Evolutionary conservation across 306 rosid genomes (phyloP).

Genomic region (Castanea crenata): DNA sequence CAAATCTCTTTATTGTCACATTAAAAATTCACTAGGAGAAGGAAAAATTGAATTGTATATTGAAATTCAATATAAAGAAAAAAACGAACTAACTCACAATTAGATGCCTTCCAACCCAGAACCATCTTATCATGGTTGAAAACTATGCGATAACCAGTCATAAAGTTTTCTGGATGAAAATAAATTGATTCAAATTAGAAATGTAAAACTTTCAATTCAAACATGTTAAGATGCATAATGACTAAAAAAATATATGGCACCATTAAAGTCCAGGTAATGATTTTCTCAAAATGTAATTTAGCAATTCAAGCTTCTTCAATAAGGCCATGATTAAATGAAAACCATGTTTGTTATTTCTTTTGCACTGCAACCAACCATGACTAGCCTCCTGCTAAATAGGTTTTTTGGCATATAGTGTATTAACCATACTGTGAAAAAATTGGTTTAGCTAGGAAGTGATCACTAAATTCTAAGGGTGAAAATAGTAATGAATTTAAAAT

Average conservation of each 20-base stretch:
- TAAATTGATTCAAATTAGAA: conserved; percentile 3
- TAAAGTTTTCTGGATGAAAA: conserved; percentile 81
- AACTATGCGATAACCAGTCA: conserved; percentile 77
- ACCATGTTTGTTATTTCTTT: too few species aligned
- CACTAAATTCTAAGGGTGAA: too few species aligned
- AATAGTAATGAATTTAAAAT: too few species aligned
- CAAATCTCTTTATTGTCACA: conserved; percentile 10
- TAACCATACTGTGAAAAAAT: too few species aligned
- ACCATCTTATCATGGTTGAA: conserved; percentile 76
- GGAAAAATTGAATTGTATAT: not conserved
- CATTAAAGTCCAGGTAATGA: not conserved
- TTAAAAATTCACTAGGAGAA: not conserved
- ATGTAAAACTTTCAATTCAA: not conserved
- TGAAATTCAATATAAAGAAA: conserved; percentile 1
- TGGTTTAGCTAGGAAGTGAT: too few species aligned
- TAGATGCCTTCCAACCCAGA: conserved; percentile 68
- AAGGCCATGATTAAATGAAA: too few species aligned
- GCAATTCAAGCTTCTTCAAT: not conserved
- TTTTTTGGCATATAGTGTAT: too few species aligned
- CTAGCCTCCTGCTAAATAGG: too few species aligned
- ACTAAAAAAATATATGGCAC: too few species aligned
- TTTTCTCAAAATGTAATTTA: not conserved
- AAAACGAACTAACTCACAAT: conserved; percentile 54
- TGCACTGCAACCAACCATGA: too few species aligned
- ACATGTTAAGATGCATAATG: not conserved